Percentiles rank a stretch among this genome's conserved stretches.
Evolutionary conservation across 352 stramenopile genomes (phyloP).

Genomic region (Pythium folliculosum): DNA sequence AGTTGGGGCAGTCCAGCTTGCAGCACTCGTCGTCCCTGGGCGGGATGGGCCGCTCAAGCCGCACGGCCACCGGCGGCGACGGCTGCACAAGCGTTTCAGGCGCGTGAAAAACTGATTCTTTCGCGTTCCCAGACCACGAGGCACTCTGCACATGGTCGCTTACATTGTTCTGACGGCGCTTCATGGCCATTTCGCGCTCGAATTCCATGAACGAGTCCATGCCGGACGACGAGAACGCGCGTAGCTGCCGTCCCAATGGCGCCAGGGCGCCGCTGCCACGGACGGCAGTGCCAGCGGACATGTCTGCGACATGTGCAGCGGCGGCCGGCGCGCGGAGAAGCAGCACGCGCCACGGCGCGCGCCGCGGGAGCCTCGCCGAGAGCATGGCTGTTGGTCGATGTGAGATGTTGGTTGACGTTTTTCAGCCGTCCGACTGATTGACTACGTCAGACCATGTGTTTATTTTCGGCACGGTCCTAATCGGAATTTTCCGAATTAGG

Average conservation of each 20-base stretch:
- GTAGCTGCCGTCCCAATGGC: not conserved
- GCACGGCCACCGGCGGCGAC: conserved; percentile 23
- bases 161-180: conserved; percentile 38
- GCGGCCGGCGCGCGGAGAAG: not conserved
- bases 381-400: conserved; percentile 8
- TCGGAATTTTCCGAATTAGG: conserved; percentile 12
- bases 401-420: conserved; percentile 19
- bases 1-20: conserved; percentile 84
- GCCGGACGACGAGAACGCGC: conserved; percentile 36
- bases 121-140: not conserved
- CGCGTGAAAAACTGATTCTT: no score
- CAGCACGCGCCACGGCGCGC: conserved; percentile 24
- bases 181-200: conserved; percentile 78
- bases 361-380: conserved; percentile 14
- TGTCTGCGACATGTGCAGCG: not conserved
- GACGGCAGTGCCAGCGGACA: not conserved
- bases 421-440: conserved; percentile 21
- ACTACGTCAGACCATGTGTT: conserved; percentile 11
- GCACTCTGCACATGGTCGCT: not conserved
- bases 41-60: conserved; percentile 55
- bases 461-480: conserved; percentile 15
- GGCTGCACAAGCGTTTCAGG: conserved; percentile 12
- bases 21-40: conserved; percentile 84
- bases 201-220: conserved; percentile 89
- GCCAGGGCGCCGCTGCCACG: no score